Conservation (phyloP, 345 rosid genomes). For the Acer saccharum region DNA sequence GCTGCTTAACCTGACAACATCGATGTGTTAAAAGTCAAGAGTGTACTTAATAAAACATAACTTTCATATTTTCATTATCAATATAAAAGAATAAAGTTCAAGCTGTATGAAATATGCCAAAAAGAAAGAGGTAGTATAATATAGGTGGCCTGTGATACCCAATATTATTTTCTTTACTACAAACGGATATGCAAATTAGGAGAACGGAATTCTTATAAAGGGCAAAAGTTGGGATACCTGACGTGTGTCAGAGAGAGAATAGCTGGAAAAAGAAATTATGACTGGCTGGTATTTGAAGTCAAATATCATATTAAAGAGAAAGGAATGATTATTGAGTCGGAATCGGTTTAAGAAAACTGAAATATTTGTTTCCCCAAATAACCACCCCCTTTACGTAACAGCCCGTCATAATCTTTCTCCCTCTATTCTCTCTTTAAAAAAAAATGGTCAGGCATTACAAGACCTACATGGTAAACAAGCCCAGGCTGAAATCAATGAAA, state of each 20-base stretch:
- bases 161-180: neutral
- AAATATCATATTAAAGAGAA: neutral
- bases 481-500: too few species aligned
- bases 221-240: neutral
- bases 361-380: neutral
- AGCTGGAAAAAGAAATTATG: neutral
- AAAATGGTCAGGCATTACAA: neutral
- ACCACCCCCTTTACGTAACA: neutral
- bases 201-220: neutral
- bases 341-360: neutral
- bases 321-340: neutral
- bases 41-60: neutral
- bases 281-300: neutral
- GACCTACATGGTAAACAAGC: too few species aligned
- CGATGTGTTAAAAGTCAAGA: slow-evolving; percentile 19
- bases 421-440: neutral
- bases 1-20: slow-evolving; percentile 74
- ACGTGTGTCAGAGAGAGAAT: neutral
- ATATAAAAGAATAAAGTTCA: slow-evolving; percentile 4
- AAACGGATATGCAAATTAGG: neutral
- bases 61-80: neutral
- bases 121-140: neutral
- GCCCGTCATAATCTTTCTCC: neutral
- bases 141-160: neutral
- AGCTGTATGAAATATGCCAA: neutral